These are phyloP conservation scores for Diaporthe ilicicola DNA, from an alignment of 2,329 filamentous ascomycete species.

Conservation along the genomic window DNA sequence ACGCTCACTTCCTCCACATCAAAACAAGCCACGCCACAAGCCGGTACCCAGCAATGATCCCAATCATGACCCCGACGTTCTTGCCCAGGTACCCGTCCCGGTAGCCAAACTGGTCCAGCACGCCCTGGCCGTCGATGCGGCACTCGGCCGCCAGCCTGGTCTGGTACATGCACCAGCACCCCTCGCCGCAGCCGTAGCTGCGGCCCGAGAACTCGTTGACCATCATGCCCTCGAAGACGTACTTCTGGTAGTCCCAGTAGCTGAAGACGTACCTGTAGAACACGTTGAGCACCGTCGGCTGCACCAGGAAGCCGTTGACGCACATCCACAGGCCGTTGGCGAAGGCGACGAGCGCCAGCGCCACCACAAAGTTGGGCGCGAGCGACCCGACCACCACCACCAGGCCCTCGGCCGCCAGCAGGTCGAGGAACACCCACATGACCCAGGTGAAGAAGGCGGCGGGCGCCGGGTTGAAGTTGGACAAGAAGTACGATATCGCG, in stretches of 20 bases:
- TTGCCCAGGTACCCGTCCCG: constrained; percentile 67
- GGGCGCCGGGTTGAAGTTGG: constrained; percentile 74
- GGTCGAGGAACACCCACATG: constrained; percentile 86
- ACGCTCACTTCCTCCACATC: constrained; percentile 42
- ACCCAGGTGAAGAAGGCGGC: constrained; percentile 79
- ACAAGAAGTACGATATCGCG: constrained; percentile 80
- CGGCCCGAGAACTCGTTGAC: constrained; percentile 81
- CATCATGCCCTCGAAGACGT: constrained; percentile 94
- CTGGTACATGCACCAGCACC: constrained; percentile 76
- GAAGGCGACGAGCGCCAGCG: constrained; percentile 82
- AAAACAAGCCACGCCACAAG: constrained; percentile 73
- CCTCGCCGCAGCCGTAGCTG: constrained; percentile 65
- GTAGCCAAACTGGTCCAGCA: constrained; percentile 77
- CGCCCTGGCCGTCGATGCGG: constrained; percentile 73
- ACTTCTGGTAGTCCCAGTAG: constrained; percentile 87
- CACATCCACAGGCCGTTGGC: constrained; percentile 92
- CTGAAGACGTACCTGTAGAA: constrained; percentile 91
- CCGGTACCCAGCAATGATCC: constrained; percentile 78
- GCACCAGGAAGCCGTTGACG: constrained; percentile 83
- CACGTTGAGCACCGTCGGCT: constrained; percentile 74
- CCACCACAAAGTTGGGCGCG: constrained; percentile 81
- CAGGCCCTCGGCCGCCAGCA: constrained; percentile 82
- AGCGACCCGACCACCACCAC: constrained; percentile 79
- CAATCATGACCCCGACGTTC: constrained; percentile 81
- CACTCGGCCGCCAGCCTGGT: constrained; percentile 70